Conservation (phyloP, 768 basidiomycete genomes). For the Royoungia palumana region DNA sequence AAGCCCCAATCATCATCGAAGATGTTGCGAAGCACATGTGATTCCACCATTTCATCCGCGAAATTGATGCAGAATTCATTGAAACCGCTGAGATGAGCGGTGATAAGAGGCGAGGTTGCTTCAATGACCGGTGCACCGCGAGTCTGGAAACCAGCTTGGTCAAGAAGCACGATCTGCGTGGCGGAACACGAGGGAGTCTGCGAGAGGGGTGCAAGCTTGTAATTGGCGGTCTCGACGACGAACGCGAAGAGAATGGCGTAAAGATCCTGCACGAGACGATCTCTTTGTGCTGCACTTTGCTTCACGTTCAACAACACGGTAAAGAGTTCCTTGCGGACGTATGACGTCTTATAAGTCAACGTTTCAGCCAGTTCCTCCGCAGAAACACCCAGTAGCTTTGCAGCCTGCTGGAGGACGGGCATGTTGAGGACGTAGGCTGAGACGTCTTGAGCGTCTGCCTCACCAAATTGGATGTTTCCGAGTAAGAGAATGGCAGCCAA, state of each 20-base stretch:
- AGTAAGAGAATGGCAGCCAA: slow-evolving; percentile 54
- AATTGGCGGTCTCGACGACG: slow-evolving; percentile 62
- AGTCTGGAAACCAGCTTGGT: slow-evolving; percentile 56
- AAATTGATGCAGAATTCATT: slow-evolving; percentile 63
- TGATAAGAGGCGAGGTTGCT: slow-evolving; percentile 48
- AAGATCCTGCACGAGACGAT: slow-evolving; percentile 53
- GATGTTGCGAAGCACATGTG: slow-evolving; percentile 48
- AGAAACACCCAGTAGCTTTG: slow-evolving; percentile 49
- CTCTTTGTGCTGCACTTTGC: slow-evolving; percentile 52
- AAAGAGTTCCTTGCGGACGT: slow-evolving; percentile 56
- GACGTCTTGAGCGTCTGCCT: slow-evolving; percentile 52
- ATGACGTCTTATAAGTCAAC: slow-evolving; percentile 55
- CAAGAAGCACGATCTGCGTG: slow-evolving; percentile 52
- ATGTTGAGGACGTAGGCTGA: slow-evolving; percentile 48
- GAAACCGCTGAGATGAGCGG: slow-evolving; percentile 54
- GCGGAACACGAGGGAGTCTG: slow-evolving; percentile 37
- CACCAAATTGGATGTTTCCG: slow-evolving; percentile 56
- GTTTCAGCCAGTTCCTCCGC: slow-evolving; percentile 52
- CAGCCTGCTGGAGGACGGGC: slow-evolving; percentile 46
- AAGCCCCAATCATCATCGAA: slow-evolving; percentile 50
- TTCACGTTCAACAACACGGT: slow-evolving; percentile 51
- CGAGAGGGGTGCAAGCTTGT: slow-evolving; percentile 47
- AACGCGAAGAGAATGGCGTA: slow-evolving; percentile 64
- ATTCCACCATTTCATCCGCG: slow-evolving; percentile 56
- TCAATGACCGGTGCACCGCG: slow-evolving; percentile 42